Evolutionary conservation across 2,329 filamentous ascomycete species (phyloP), one percentile per base, ranked within the genome.

Genomic region (Calonectria pseudoreteaudii): DNA sequence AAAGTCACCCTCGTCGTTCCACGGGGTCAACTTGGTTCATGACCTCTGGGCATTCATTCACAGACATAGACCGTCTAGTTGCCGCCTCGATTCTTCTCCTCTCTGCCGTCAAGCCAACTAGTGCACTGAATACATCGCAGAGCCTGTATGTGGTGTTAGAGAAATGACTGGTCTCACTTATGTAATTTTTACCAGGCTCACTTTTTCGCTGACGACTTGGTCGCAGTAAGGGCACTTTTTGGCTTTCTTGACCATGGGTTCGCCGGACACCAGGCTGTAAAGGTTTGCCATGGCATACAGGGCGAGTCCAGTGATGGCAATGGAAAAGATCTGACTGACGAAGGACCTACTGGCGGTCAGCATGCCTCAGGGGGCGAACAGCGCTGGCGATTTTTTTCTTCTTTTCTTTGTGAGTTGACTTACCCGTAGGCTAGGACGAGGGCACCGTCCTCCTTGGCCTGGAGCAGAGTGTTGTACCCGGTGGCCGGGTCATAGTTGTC

Each of bases 401-500:
- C 11, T 7, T 34, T 10, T 34, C 11, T 10, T 11, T 8, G 14
- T 20, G 41, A 7, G 13, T 16, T 66, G 82, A 88, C 88, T 65
- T 80, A 92, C 88, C 93, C 93, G 76, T 94, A 95, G 0, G 93
- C 92, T 86, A 94, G 87, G 26, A 95, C 90, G 0, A 95, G 90
- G 2, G 93, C 93, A 2, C 93, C 93, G 76, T 95, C 93, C 6
- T 91, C 89, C 74, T 92, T 88, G 2, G 93, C 94, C 80, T 93
- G 91, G 53, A 90, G 85, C 9, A 94, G 85, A 2, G 94, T 95
- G 79, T 93, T 94, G 84, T 95, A 95, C 3, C 91, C 91, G 23
- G 84, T 82, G 5, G 87, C 84, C 1, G 85, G 79, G 31, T 85
- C 84, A 76, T 88, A 91, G 72, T 90, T 86, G 3, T 90, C 88